A percentile compares a stretch with the other conserved stretches of the same genome.
phyloP scores from a whole-genome alignment of 2,329 filamentous ascomycete genomes.

The Tympanopsis confertula region DNA sequence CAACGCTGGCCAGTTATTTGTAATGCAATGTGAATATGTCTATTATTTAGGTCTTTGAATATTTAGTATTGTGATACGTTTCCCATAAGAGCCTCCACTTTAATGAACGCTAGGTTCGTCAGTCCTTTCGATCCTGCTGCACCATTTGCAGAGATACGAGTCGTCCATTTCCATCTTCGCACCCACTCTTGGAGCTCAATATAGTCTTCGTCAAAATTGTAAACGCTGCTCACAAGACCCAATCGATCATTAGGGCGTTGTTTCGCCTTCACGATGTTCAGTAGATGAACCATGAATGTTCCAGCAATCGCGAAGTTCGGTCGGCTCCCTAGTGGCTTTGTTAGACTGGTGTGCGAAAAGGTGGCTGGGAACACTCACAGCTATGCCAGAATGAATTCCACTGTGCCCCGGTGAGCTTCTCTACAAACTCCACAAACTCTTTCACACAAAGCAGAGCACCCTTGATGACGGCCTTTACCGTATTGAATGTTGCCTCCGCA shows the following conservation, averaged over 20 bases:
- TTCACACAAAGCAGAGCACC: conserved; percentile 7
- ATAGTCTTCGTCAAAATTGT: conserved; percentile 3
- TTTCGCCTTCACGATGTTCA: conserved; percentile 4
- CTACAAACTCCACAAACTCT: conserved; percentile 10
- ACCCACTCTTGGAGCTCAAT: conserved; percentile 6
- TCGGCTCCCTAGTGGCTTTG: conserved; percentile 6
- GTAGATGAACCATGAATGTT: conserved; percentile 6
- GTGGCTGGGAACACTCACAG: conserved; percentile 2
- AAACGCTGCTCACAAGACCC: too few relatives aligned
- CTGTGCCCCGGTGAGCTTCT: conserved; percentile 5
- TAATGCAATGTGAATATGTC: too few relatives aligned
- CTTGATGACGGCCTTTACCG: conserved; percentile 4
- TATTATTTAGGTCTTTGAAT: too few relatives aligned
- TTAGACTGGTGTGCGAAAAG: not conserved
- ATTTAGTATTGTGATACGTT: too few relatives aligned
- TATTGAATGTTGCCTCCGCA: not conserved
- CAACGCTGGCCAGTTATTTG: too few relatives aligned
- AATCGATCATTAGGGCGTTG: too few relatives aligned
- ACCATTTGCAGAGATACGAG: conserved; percentile 4
- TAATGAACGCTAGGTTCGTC: conserved; percentile 6
- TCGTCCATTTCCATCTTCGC: conserved; percentile 7
- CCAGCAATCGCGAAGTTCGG: conserved; percentile 8
- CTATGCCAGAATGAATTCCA: conserved; percentile 11
- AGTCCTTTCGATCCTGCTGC: conserved; percentile 8
- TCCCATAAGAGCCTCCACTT: conserved; percentile 7